Evolutionary conservation across 2,329 filamentous ascomycete species (phyloP).

Genomic region (Aspergillus sp.): DNA sequence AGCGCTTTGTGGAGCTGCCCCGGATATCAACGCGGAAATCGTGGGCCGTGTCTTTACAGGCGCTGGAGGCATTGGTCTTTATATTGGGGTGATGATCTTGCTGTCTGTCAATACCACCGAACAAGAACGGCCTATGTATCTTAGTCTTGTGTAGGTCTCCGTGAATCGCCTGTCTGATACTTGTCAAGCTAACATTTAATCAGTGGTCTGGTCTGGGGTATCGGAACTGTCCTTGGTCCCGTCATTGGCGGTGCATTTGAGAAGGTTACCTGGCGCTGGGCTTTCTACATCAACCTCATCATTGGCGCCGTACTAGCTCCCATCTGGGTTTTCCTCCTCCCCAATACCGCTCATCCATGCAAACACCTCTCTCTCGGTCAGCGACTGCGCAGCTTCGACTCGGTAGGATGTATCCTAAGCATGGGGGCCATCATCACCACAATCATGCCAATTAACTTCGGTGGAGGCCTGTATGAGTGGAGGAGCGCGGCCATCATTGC

Average conservation of each 20-base stretch:
- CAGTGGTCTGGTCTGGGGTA: conserved; percentile 28
- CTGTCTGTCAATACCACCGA: conserved; percentile 17
- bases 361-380: conserved; percentile 7
- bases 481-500: conserved; percentile 21
- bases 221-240: conserved; percentile 32
- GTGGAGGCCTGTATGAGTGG: conserved; percentile 47
- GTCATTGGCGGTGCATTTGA: conserved; percentile 14
- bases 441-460: conserved; percentile 47
- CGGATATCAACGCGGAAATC: conserved; percentile 43
- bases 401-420: conserved; percentile 40
- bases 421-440: conserved; percentile 36
- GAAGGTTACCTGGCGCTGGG: conserved; percentile 28
- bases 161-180: conserved; percentile 17
- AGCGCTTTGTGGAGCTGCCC: conserved; percentile 38
- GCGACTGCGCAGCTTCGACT: conserved; percentile 37
- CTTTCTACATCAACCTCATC: conserved; percentile 53
- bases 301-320: conserved; percentile 40
- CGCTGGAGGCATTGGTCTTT: conserved; percentile 24
- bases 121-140: conserved; percentile 14
- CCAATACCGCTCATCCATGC: conserved; percentile 15
- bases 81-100: conserved; percentile 23
- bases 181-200: conserved; percentile 16
- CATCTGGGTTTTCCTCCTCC: conserved; percentile 41
- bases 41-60: conserved; percentile 28
- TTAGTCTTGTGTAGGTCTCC: neutral